A percentile compares a stretch with the other conserved stretches of the same genome.
These are phyloP conservation scores for Dactylellina parvicollis DNA, from an alignment of 2,329 filamentous ascomycete species.

Conservation along the genomic window DNA sequence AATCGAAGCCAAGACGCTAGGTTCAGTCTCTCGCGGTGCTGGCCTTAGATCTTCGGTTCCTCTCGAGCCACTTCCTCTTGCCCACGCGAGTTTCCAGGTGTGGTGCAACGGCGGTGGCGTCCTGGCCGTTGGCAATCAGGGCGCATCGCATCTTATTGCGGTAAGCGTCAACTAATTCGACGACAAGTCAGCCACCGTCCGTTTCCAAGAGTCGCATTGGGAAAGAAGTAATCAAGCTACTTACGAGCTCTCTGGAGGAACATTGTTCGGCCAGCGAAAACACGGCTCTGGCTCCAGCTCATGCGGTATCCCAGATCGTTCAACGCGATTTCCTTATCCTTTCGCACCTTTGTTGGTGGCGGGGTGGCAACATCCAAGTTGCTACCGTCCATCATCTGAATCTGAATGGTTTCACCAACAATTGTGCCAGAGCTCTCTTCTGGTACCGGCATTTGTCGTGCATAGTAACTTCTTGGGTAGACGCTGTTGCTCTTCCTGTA, in stretches of 20 bases:
- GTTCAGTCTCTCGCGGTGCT: slow-evolving; percentile 35
- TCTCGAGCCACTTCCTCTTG: slow-evolving; percentile 78
- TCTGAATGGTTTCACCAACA: slow-evolving; percentile 65
- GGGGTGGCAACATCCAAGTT: slow-evolving; percentile 80
- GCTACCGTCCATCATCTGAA: slow-evolving; percentile 74
- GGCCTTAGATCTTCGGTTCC: slow-evolving; percentile 62
- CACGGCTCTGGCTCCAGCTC: slow-evolving; percentile 94
- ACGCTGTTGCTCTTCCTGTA: slow-evolving; percentile 91
- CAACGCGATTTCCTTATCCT: slow-evolving; percentile 84
- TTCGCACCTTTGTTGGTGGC: slow-evolving; percentile 73
- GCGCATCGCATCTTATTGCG: slow-evolving; percentile 87
- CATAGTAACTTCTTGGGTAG: slow-evolving; percentile 80
- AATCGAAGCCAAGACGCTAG: slow-evolving; percentile 2
- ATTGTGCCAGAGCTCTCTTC: slow-evolving; percentile 76
- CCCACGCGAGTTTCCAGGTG: slow-evolving; percentile 90
- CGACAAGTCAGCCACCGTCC: slow-evolving; percentile 8
- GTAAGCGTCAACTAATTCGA: slow-evolving; percentile 81
- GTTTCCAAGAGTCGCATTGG: slow-evolving; percentile 31
- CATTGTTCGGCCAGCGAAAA: slow-evolving; percentile 84
- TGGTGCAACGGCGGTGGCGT: slow-evolving; percentile 76
- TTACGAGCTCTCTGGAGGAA: slow-evolving; percentile 91
- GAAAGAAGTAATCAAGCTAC: slow-evolving; percentile 62
- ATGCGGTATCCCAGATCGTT: slow-evolving; percentile 95
- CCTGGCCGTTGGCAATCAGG: slow-evolving; percentile 80
- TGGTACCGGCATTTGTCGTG: slow-evolving; percentile 81